Evolutionary conservation across 176 grass and related monocot species (phyloP).

Genomic region (Alopecurus myosuroides): DNA sequence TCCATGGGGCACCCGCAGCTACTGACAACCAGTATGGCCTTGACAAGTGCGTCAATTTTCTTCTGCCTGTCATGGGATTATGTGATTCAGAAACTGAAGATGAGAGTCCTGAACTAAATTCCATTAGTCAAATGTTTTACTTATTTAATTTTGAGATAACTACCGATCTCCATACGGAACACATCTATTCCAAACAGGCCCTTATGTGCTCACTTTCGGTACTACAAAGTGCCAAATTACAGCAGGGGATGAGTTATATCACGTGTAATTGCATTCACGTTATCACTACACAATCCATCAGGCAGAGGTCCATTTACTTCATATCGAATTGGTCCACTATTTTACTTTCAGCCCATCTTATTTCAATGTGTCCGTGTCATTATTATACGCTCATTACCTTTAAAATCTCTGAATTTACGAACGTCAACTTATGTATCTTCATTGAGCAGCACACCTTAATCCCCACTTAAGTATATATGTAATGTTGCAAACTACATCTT

Average conservation of each 20-base stretch:
- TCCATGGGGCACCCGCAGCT: not conserved
- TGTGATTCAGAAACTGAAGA: conserved; percentile 1
- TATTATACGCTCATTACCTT: not conserved
- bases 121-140: not conserved
- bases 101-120: not conserved
- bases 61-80: not conserved
- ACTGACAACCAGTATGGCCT: not conserved
- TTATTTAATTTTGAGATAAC: not conserved
- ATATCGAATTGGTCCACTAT: not conserved
- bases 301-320: conserved; percentile 12
- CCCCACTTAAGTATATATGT: conserved; percentile 1
- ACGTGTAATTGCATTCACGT: conserved; percentile 10
- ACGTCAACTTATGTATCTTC: not conserved
- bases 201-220: conserved; percentile 3
- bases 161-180: not conserved
- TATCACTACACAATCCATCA: conserved; percentile 7
- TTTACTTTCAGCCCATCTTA: conserved; percentile 18
- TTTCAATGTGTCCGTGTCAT: not conserved
- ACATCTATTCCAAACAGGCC: not conserved
- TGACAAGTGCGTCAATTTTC: not conserved
- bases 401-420: not conserved
- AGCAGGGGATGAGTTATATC: not conserved
- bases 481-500: not conserved
- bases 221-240: conserved; percentile 33
- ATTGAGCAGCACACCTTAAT: not conserved